phyloP scores from a whole-genome alignment of 2,329 filamentous ascomycete genomes.

The Cercospora beticola region DNA sequence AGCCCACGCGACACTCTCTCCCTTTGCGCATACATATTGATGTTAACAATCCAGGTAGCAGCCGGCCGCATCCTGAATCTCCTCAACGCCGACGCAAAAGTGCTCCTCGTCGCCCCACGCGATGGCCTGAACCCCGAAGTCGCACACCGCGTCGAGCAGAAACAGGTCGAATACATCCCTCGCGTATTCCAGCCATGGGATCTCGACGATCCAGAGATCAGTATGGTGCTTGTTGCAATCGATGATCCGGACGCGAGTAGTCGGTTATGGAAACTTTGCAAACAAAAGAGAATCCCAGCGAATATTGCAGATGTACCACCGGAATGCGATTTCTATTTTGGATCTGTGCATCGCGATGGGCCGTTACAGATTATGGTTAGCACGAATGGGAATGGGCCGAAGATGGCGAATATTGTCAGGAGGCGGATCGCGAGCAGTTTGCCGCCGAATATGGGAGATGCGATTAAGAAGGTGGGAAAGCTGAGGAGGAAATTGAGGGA shows the following conservation, averaged over 20 bases:
- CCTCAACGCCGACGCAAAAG: constrained; percentile 89
- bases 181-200: constrained; percentile 84
- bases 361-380: constrained; percentile 98
- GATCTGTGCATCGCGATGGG: constrained; percentile 89
- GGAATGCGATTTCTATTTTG: constrained; percentile 99
- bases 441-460: constrained; percentile 76
- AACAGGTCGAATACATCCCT: constrained; percentile 76
- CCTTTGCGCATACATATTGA: constrained; percentile 10
- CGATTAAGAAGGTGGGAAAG: constrained; percentile 79
- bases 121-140: constrained; percentile 86
- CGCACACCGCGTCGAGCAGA: constrained; percentile 70
- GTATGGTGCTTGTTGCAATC: constrained; percentile 90
- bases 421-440: constrained; percentile 75
- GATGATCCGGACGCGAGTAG: constrained; percentile 92
- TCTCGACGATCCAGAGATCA: constrained; percentile 65
- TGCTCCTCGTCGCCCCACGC: constrained; percentile 79
- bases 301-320: constrained; percentile 97
- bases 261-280: constrained; percentile 89
- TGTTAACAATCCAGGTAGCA: constrained; percentile 66
- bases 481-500: constrained; percentile 76
- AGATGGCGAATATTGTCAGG: constrained; percentile 82
- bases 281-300: constrained; percentile 76
- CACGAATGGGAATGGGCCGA: constrained; percentile 94
- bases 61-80: constrained; percentile 91
- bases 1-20: neutral